These are phyloP conservation scores for Amaranthus hypochondriacus DNA, from an alignment of 148 eudicot genomes.

Conservation along the genomic window DNA sequence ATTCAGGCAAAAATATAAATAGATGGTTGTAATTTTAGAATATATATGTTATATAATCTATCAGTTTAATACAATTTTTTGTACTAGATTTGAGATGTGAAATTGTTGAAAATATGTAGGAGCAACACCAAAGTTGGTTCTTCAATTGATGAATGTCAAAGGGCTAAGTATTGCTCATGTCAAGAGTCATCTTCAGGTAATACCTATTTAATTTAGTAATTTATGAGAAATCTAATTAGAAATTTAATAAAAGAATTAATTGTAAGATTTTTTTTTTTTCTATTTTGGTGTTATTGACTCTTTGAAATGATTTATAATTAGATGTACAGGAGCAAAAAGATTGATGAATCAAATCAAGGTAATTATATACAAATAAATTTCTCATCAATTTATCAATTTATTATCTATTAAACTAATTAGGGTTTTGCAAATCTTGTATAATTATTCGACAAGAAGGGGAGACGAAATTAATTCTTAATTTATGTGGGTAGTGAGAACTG, in stretches of 20 bases:
- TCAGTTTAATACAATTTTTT: no score
- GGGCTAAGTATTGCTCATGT: conserved; percentile 94
- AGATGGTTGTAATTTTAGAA: no score
- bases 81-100: no score
- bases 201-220: conserved; percentile 1
- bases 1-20: no score
- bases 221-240: neutral
- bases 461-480: no score
- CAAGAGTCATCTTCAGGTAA: conserved; percentile 95
- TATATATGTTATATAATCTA: no score
- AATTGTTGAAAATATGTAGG: conserved; percentile 36
- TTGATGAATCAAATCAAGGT: conserved; percentile 79
- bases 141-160: conserved; percentile 86
- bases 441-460: neutral
- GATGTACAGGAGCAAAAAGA: conserved; percentile 94
- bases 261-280: neutral
- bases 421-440: conserved; percentile 21
- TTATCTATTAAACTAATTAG: neutral
- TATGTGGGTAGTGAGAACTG: no score
- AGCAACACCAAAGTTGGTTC: conserved; percentile 92
- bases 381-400: neutral
- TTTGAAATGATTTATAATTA: conserved; percentile 20
- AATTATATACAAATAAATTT: conserved; percentile 4
- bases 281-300: neutral
- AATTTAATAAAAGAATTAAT: no score